These are phyloP conservation scores for Taphrina communis DNA, from an alignment of 1,139 yeast species.

Conservation along the genomic window DNA sequence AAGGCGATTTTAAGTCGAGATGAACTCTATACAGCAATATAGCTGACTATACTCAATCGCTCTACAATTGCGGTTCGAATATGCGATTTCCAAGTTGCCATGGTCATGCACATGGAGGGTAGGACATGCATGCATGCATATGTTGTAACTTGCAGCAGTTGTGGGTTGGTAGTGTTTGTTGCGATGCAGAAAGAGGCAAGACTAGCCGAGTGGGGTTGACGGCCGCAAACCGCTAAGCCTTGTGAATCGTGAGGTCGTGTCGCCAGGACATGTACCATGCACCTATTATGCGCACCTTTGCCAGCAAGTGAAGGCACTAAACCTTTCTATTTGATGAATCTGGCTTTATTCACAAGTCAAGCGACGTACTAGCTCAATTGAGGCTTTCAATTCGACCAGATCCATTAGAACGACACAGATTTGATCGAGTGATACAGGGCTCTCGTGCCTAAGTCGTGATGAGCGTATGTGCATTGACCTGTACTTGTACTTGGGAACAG, in stretches of 20 bases:
- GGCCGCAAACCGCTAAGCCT: conserved; percentile 10
- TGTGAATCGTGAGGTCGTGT: background rate
- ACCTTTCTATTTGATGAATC: too few species aligned
- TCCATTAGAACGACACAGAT: background rate
- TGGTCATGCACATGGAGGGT: too few species aligned
- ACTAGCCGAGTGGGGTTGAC: conserved; percentile 16
- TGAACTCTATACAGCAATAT: background rate
- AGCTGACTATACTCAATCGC: background rate
- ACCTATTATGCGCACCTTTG: too few species aligned
- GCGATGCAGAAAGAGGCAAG: background rate
- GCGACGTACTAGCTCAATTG: too few species aligned
- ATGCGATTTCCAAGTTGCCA: too few species aligned
- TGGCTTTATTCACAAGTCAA: too few species aligned
- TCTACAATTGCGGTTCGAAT: too few species aligned
- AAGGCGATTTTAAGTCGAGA: too few species aligned
- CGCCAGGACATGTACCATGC: background rate
- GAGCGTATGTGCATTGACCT: conserved; percentile 1
- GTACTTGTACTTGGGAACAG: background rate
- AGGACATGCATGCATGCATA: background rate
- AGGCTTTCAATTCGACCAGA: too few species aligned
- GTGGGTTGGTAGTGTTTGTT: too few species aligned
- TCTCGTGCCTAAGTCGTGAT: conserved; percentile 6
- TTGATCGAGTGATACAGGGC: background rate
- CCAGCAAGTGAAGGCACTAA: too few species aligned
- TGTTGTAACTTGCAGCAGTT: too few species aligned